A percentile compares a stretch with the other conserved stretches of the same genome.
Evolutionary conservation across 1,139 yeast genomes (phyloP).

Genomic region (Candida albicans): DNA sequence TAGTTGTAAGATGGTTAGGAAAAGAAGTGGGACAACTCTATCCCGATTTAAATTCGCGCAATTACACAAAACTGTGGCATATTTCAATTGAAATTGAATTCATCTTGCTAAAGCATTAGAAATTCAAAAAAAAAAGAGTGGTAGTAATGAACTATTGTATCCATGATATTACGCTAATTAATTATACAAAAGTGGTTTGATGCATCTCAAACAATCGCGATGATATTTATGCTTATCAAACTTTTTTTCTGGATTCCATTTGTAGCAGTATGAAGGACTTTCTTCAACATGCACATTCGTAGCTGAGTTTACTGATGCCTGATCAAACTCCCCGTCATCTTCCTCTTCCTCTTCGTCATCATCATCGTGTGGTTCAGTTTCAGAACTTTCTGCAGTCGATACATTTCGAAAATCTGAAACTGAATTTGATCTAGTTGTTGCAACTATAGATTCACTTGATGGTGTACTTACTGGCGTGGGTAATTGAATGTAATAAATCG

Average conservation of each 20-base stretch:
- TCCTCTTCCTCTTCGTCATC: slow-evolving; percentile 29
- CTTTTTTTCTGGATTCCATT: slow-evolving; percentile 51
- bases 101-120: no score
- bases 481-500: background rate
- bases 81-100: no score
- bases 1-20: no score
- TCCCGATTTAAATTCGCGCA: no score
- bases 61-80: no score
- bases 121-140: no score
- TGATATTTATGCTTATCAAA: slow-evolving; percentile 43
- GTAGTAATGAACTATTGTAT: background rate
- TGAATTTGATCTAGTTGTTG: slow-evolving; percentile 2
- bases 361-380: slow-evolving; percentile 23
- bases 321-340: slow-evolving; percentile 8
- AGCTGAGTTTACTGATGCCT: slow-evolving; percentile 1
- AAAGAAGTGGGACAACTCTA: no score
- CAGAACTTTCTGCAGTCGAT: background rate
- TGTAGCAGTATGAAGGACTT: slow-evolving; percentile 15
- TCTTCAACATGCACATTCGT: background rate
- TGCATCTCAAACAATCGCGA: slow-evolving; percentile 58
- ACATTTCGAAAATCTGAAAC: slow-evolving; percentile 1
- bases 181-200: slow-evolving; percentile 35
- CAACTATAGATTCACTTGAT: background rate
- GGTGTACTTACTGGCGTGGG: background rate
- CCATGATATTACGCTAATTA: background rate